Conservation (phyloP, 148 eudicot genomes). For the Hydrangea macrophylla region DNA sequence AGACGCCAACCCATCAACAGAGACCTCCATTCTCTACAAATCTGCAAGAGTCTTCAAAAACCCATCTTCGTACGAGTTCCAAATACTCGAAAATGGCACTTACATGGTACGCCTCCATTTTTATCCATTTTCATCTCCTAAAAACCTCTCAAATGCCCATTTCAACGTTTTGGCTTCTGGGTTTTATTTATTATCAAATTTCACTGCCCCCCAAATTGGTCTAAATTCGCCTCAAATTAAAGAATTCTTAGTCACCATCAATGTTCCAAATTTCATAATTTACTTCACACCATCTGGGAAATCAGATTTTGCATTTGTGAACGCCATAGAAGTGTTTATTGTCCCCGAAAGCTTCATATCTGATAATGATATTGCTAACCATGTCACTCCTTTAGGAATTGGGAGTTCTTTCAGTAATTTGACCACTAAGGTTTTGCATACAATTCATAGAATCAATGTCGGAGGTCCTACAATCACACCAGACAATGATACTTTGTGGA, state of each 20-base stretch:
- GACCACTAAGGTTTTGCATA: slow-evolving; percentile 3
- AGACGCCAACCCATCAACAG: too few relatives aligned
- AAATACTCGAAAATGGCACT: too few relatives aligned
- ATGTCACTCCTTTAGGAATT: slow-evolving; percentile 17
- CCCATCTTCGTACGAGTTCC: too few relatives aligned
- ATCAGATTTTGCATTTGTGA: slow-evolving; percentile 35
- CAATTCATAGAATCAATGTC: slow-evolving; percentile 27
- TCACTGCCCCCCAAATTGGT: too few relatives aligned
- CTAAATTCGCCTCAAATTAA: slow-evolving; percentile 10
- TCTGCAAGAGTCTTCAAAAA: too few relatives aligned
- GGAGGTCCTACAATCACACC: slow-evolving; percentile 10
- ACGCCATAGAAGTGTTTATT: slow-evolving; percentile 42
- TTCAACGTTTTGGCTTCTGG: too few relatives aligned
- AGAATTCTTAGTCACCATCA: slow-evolving; percentile 31
- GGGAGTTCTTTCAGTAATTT: neutral
- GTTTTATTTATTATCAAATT: too few relatives aligned
- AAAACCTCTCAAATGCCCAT: too few relatives aligned
- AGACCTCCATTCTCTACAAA: too few relatives aligned
- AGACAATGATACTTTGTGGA: slow-evolving; percentile 15
- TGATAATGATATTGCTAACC: slow-evolving; percentile 1
- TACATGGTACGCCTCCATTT: too few relatives aligned
- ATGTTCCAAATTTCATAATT: slow-evolving; percentile 18
- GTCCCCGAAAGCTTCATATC: slow-evolving; percentile 16
- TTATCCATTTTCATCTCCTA: too few relatives aligned
- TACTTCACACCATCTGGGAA: slow-evolving; percentile 25